Evolutionary conservation across 192 early-diverging fungal species (phyloP), one percentile per base, ranked within the genome.

Genomic region (Dissophora globulifera): DNA sequence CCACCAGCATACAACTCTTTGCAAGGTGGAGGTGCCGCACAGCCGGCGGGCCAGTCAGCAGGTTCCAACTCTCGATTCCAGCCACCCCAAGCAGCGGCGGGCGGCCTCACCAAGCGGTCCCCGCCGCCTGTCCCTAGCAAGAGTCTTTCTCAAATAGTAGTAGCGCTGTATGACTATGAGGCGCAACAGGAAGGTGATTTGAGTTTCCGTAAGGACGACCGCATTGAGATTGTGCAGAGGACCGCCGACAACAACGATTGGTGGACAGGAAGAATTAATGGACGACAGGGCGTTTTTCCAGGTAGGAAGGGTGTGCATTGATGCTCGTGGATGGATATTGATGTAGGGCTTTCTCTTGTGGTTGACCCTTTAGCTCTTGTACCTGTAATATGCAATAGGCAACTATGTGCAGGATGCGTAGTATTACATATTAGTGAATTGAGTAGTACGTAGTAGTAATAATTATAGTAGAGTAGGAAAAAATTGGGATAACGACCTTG

Each of bases 201-300:
- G 58, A 76, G 80, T 16, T 93, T 94, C 79, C 66, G 69, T 11
- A 90, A 88, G 55, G 88, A 88, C 60, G 91, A 94, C 42, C 59
- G 66, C 5, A 92, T 94, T 50, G 86, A 93, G 75, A 58, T 94
- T 11, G 25, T 93, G 22, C 78, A 90, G 49, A 78, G 85, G 46
- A 88, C 89, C 1, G 57, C 64, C 15, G 81, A 82, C 53, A 60
- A 61, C 5, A 83, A 94, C 61, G 92, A 91, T 51, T 94, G 93
- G 93, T 94, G 93, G 93, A 93, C 89, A 3, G 93, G 93, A 5
- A 79, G 58, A n/a, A 62, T 89, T 23, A 81, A 87, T 53, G 89
- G 89, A 9, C 62, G 59, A 3, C 64, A 69, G n/a, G 92, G 92
- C 22, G 78, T 90, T 13, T 93, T 93, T 71, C 92, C 92, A 58